These are phyloP conservation scores for Eutrema heterophyllum DNA, from an alignment of 345 rosid species.

Conservation along the genomic window DNA sequence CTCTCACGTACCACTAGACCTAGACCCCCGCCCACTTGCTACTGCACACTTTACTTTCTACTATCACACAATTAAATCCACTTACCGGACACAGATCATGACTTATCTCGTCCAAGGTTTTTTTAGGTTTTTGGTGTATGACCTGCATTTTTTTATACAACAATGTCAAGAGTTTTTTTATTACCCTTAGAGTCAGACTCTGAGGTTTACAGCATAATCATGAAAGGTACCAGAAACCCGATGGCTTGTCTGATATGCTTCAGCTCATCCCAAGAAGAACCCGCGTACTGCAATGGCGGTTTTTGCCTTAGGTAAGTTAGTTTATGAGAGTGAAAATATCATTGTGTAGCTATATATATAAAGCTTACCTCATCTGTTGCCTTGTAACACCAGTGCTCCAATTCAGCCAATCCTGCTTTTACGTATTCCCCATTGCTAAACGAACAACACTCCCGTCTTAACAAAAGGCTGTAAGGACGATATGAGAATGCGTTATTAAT, in stretches of 20 bases:
- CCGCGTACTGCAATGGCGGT: constrained; percentile 44
- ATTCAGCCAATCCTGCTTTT: constrained; percentile 76
- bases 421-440: constrained; percentile 91
- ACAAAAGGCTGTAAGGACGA: constrained; percentile 45
- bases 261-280: constrained; percentile 47
- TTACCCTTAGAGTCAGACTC: background rate
- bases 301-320: background rate
- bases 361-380: constrained; percentile 63
- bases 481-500: background rate
- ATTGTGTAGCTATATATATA: background rate
- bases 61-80: background rate
- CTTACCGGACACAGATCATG: constrained; percentile 86
- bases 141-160: constrained; percentile 36
- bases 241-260: constrained; percentile 24
- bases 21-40: too few relatives aligned
- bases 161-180: background rate
- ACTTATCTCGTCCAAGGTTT: constrained; percentile 76
- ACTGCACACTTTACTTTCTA: background rate
- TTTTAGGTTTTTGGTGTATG: constrained; percentile 89
- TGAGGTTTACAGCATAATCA: background rate
- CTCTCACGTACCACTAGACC: too few relatives aligned
- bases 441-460: constrained; percentile 87
- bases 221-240: constrained; percentile 12
- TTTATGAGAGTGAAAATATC: background rate
- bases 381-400: constrained; percentile 86